Percentiles rank a stretch among this genome's conserved stretches.
Conservation (phyloP, 2,329 filamentous ascomycete genomes). For the Colletotrichum sp. region DNA sequence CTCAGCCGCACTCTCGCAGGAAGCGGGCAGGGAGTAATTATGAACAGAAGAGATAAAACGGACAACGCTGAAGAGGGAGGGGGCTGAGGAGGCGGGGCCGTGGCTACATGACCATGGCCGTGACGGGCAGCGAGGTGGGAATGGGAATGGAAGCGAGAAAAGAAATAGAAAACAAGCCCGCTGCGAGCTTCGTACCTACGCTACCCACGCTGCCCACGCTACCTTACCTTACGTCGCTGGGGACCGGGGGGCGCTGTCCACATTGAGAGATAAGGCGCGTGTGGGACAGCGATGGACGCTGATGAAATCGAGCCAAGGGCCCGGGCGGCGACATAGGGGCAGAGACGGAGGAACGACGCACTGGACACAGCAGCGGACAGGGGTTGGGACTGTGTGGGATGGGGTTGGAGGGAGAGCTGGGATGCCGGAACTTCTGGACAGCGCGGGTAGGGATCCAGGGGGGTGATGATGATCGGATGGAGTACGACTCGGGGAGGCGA, state of each 20-base stretch:
- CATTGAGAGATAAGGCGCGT: conserved; percentile 11
- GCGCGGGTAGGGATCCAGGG: background rate
- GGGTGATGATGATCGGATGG: background rate
- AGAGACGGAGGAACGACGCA: background rate
- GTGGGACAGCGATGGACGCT: conserved; percentile 16
- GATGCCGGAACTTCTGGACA: background rate
- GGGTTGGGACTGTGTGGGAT: background rate
- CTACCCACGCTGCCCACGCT: background rate
- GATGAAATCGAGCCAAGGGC: conserved; percentile 16
- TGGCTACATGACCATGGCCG: background rate
- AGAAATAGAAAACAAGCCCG: conserved; percentile 12
- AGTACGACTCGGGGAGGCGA: background rate
- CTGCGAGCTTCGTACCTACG: background rate
- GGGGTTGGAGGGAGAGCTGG: background rate
- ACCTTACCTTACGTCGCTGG: background rate
- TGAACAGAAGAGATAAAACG: background rate
- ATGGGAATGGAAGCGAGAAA: conserved; percentile 7
- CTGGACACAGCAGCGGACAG: background rate
- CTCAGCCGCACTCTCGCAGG: background rate
- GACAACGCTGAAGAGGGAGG: background rate
- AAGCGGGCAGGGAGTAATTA: background rate
- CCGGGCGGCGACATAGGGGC: background rate
- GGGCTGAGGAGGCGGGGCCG: background rate
- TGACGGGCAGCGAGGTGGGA: background rate
- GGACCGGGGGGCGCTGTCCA: conserved; percentile 8